Conservation (phyloP, 2,329 filamentous ascomycete genomes). For the Sarocladiaceae sp. region DNA sequence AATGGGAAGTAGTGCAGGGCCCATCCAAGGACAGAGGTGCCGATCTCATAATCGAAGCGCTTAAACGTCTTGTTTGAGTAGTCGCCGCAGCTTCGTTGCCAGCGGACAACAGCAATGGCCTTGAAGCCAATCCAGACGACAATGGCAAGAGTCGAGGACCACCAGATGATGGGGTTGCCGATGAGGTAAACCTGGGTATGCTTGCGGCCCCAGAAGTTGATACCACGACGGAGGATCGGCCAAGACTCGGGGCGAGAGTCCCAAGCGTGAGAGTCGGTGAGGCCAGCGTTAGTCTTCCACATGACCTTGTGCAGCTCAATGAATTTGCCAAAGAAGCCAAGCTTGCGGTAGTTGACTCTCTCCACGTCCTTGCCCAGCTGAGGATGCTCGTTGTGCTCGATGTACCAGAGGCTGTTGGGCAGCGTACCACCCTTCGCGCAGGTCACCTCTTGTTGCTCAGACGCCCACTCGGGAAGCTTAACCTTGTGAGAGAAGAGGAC, state of each 20-base stretch:
- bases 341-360: conserved; percentile 92
- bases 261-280: conserved; percentile 96
- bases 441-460: conserved; percentile 98
- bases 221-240: conserved; percentile 86
- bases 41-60: conserved; percentile 96
- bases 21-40: conserved; percentile 86
- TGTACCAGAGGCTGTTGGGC: conserved; percentile 95
- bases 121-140: conserved; percentile 77
- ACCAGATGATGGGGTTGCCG: conserved; percentile 94
- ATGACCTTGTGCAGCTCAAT: conserved; percentile 96
- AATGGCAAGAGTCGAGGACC: conserved; percentile 74
- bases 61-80: conserved; percentile 80
- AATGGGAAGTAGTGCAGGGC: conserved; percentile 99
- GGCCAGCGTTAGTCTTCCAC: conserved; percentile 96
- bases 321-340: conserved; percentile 96
- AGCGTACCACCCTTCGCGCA: conserved; percentile 86
- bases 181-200: conserved; percentile 94
- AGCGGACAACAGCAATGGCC: conserved; percentile 77
- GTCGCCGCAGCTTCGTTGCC: conserved; percentile 89
- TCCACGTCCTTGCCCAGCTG: conserved; percentile 68
- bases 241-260: conserved; percentile 91
- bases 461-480: conserved; percentile 96
- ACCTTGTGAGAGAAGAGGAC: conserved; percentile 97
- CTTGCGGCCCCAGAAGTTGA: conserved; percentile 98
- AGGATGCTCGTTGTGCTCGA: conserved; percentile 86